Evolutionary conservation across 208 protist species (phyloP), one percentile per base, ranked within the genome.

Genomic region (Herpetomonas muscarum): DNA sequence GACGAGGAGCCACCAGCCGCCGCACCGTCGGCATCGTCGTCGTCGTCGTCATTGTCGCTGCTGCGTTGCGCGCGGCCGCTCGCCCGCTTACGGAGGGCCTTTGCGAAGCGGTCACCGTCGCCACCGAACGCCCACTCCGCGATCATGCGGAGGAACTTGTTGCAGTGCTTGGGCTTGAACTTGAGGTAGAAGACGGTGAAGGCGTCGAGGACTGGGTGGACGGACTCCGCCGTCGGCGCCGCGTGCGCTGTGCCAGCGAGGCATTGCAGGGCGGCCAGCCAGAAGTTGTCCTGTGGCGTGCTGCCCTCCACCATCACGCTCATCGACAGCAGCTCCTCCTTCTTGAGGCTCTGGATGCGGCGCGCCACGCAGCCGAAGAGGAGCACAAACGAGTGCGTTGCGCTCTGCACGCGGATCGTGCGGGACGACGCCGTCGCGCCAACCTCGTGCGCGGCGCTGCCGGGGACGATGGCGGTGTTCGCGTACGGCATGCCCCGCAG

Each of bases 131-230:
- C 82, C 88, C 88, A 95, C 51, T 87, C 68, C 21, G 79, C 74
- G 12, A 92, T 60, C 24, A 73, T 62, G 28, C 72, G 67, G 42
- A 95, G 65, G 60, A 90, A 68, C 60, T 58, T 62, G 21, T 57
- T 58, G 49, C 85, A 87, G 47, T 90, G 77, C 59, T 91, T 90
- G 19, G 85, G 68, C 75, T 90, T 90, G 63, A 95, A 95, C 69
- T 95, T 95, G 28, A 95, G 49, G 53, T 91, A 81, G 61, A 95
- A 92, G 30, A 77, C 70, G 3, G 64, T 79, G 75, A 88, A 95
- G 42, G 85, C 82, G 56, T 87, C 66, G 48, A 92, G 58, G 29
- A 92, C 80, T 13, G 88, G 78, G 57, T 69, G 64, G 24, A 89
- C 56, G 50, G 77, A 67, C 64, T 92, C 85, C 29, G 61, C 71